Evolutionary conservation across 208 protist species (phyloP), one percentile per base, ranked within the genome.

Genomic region (Herpetomonas samuelpessoai): DNA sequence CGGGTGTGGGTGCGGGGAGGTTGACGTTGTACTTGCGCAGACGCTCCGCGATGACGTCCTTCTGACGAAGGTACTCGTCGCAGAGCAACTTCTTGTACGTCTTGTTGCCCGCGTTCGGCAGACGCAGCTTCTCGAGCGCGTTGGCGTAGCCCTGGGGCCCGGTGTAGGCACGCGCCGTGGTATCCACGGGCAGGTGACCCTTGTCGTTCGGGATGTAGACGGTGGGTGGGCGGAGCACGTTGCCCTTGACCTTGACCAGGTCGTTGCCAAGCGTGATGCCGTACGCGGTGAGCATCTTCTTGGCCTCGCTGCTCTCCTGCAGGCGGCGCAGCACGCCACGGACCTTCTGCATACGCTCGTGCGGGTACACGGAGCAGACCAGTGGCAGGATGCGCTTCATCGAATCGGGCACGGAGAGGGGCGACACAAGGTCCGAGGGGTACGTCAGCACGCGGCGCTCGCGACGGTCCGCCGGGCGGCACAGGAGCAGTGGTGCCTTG

Each of bases 331-430:
- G 28, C 16, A 51, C 58, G 4, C 39, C 48, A 16, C 57, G 46
- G 18, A 87, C 41, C 9, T 48, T 54, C 45, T 59, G 51, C 30
- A 58, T 51, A 21, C 81, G 68, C 21, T 83, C 76, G 24, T 76
- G 30, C 0, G 76, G 73, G 62, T 68, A 88, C 24, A 88, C 62
- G 65, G 76, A 83, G 65, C 76, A 88, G 12, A 88, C 24, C 22
- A 63, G 29, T 16, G 81, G 73, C 16, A 88, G 70, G 50, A 48
- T 24, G n/a, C 54, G 35, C 64, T 49, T 56, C 57, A 84, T 73
- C n/a, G 53, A 16, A 21, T 69, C 51, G 14, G 50, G 52, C 29
- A 88, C 31, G 16, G 44, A 61, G 62, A 71, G 62, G 27, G 74
- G 68, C 22, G 63, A 55, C 46, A 88, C 66, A 30, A 77, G 45